Base-by-base conservation (phyloP, 148 eudicot species). In the Silene uniflora region DNA sequence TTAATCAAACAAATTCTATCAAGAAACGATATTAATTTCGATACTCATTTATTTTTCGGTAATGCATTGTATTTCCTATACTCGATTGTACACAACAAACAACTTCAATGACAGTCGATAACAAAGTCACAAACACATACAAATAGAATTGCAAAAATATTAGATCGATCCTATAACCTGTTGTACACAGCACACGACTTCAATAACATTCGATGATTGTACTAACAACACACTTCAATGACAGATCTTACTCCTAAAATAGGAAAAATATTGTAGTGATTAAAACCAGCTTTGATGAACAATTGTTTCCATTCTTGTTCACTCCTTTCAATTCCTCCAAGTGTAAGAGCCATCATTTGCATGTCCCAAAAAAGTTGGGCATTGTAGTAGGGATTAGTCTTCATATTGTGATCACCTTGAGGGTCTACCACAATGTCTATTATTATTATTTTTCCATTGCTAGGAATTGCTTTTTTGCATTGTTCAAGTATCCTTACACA, bases 301-400 rank as follows among this genome's bases (percentile, higher is more conserved):
- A 79, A 60, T 9, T 44, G 23, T 11, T 79, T 74, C 81, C 81
- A 74, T 47, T 79, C 73, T 35, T 73, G 7, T 79, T 73, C 77
- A 18, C 62, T 79, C 25, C 81, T 67, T 74, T 79, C 74, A 25
- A 67, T 79, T 18, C 81, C 81, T 14, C 67, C 49, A 6, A 19
- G 10, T 0, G 14, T 60, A 16, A 13, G 5, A 10, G 69, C 14
- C 52, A 60, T 2, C 81, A 73, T 74, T 1, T 67, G 19, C 62
- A 79, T 67, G 39, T 73, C 81, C 12, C 8, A 23, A 11, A 73
- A 11, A 39, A 73, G 39, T 67, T 79, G 77, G 10, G 49, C 14
- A 2, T 18, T 10, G 3, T 0, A 23, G 6, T 73, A 10, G 2
- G 22, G n/a, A 0, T 23, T 17, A 17, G 24, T 14, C 18, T 47